Evolutionary conservation across 176 grass and related monocot genomes (phyloP), one percentile per base, ranked within the genome.

Genomic region (Musa acuminata): DNA sequence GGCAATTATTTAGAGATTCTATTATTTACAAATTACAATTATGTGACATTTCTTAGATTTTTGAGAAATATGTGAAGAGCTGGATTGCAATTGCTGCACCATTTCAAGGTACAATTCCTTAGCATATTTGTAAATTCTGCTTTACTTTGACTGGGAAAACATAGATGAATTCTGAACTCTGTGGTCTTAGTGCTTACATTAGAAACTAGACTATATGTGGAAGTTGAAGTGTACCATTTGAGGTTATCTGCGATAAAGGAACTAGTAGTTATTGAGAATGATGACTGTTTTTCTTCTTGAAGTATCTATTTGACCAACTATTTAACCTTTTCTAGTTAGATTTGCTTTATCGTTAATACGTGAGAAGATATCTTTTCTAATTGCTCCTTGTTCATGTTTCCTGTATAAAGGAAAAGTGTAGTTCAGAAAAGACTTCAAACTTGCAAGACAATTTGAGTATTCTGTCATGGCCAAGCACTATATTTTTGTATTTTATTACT

Each of bases 21-120:
- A 9, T 73, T 51, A 57, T 69, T 68, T 69, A 23, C 69, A 67
- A 64, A 63, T 68, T 69, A 23, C 69, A 67, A 0, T 53, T 8
- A 58, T 85, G 79, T 21, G 11, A 73, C 35, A 43, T 85, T 69
- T 3, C 59, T 21, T 62, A 98, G 94, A 77, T 91, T 81, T 98
- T 93, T 58, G 94, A 91, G 85, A 98, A 93, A 69, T 98, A 93
- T 83, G 86, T 98, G 9, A 93, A 98, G 29, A 87, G 80, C 85
- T 98, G 94, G 94, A 85, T 98, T 87, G 94, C 90, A 84, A 98
- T 98, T 66, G 94, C 94, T 70, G 90, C 94, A 80, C 94, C 94
- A 83, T 98, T 98, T 82, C 94, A 98, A 98, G 90, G 94, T 98
- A 91, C 19, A 23, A 64, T 7, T n/a, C 11, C 14, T 8, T 53